Base-by-base conservation (phyloP, 345 rosid species). In the Pistacia vera region DNA sequence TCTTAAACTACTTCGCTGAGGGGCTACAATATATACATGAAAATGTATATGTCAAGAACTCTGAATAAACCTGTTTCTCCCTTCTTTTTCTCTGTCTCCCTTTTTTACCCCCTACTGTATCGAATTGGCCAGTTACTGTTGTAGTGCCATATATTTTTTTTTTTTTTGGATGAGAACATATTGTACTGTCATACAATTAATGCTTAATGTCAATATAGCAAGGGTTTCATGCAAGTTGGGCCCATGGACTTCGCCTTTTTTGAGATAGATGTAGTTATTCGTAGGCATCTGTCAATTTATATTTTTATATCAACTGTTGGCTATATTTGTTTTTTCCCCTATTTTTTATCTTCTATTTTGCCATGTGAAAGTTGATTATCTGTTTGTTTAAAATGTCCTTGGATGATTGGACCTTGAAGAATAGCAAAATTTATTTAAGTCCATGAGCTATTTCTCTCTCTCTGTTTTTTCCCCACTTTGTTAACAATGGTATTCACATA, bases 351-450 rank as follows among this genome's bases (percentile, higher is more conserved):
- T 72, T 67, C 3, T 38, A 14, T 55, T 66, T 30, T 57, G 72
- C 61, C 20, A 10, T 2, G n/a, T 35, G 68, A n/a, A 35, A 72
- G 46, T 71, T 57, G 61, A 48, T 68, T 51, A 0, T 78, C 49
- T 67, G 49, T 67, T 66, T 20, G 63, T 75, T 64, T 72, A 48
- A 20, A 59, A 64, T 14, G 74, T 65, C 68, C 60, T 72, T 62
- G 58, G 48, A 68, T 72, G 52, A 67, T 38, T 81, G 77, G 30
- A 66, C 62, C 36, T 72, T 79, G 30, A 8, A 35, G 64, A 66
- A 71, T 79, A 71, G 81, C 59, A 63, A 70, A 67, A 63, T 75
- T 12, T 38, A 22, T n/a, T 11, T 25, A 12, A 20, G 22, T 52
- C 44, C 35, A 16, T 12, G 25, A 20, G 18, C 48, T 72, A 17